A percentile compares a stretch with the other conserved stretches of the same genome.
Conservation (phyloP, 768 basidiomycete species). For the Hysterangium stoloniferum region DNA sequence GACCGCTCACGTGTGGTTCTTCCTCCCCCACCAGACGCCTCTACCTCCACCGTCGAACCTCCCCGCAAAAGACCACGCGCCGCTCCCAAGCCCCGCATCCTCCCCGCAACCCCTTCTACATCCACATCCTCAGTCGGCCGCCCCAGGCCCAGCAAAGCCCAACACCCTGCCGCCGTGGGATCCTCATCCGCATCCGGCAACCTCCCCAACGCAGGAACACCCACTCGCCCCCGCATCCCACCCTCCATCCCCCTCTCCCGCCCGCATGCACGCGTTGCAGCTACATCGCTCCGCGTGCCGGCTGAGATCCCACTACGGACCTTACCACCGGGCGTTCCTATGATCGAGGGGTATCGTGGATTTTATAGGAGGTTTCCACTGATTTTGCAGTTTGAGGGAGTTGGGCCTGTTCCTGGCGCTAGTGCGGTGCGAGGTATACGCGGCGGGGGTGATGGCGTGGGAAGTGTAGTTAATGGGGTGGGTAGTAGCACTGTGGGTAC, state of each 20-base stretch:
- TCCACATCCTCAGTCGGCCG: not conserved
- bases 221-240: not conserved
- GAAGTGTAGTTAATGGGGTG: no score
- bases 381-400: constrained; percentile 6
- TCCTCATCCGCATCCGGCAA: not conserved
- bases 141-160: not conserved
- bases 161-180: not conserved
- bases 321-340: not conserved
- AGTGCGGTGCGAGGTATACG: no score
- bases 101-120: no score
- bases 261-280: no score
- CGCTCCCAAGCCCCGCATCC: no score
- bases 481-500: no score
- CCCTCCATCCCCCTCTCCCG: not conserved
- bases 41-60: no score
- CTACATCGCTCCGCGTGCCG: constrained; percentile 7
- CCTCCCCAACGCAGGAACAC: not conserved
- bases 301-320: not conserved
- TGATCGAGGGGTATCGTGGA: constrained; percentile 6
- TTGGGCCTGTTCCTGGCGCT: not conserved
- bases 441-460: no score
- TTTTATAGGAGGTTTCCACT: constrained; percentile 9
- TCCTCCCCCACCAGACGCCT: no score
- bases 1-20: no score
- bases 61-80: no score